Percentiles rank a stretch among this genome's conserved stretches.
These are phyloP conservation scores for Pleomassaria siparia DNA, from an alignment of 2,329 filamentous ascomycete genomes.

Conservation along the genomic window DNA sequence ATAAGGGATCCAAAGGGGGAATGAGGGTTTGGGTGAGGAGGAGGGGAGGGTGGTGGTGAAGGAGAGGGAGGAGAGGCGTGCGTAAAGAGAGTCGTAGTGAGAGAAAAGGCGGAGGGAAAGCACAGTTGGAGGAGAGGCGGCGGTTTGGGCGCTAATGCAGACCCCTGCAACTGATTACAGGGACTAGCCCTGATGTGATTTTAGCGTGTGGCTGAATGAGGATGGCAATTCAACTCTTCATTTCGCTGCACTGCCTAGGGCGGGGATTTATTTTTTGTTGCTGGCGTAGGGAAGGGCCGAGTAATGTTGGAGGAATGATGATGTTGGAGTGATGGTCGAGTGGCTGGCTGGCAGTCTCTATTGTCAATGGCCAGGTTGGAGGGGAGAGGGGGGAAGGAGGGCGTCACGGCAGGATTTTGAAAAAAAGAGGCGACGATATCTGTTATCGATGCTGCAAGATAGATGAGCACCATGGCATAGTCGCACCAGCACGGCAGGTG, in stretches of 20 bases:
- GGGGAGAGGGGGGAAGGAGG: constrained; percentile 1
- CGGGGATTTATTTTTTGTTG: too few relatives aligned
- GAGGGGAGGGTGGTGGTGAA: constrained; percentile 8
- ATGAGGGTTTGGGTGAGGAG: too few relatives aligned
- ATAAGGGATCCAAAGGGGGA: constrained; percentile 38
- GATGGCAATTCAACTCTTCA: neutral
- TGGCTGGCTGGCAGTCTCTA: too few relatives aligned
- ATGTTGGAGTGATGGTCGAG: too few relatives aligned
- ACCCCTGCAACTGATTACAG: neutral
- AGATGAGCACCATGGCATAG: neutral
- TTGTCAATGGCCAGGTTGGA: too few relatives aligned
- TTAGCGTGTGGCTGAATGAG: neutral
- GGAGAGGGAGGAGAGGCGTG: constrained; percentile 8
- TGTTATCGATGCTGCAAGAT: neutral
- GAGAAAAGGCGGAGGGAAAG: constrained; percentile 19
- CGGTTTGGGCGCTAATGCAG: neutral
- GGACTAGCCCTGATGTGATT: neutral
- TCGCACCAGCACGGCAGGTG: neutral
- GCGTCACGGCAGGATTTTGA: neutral
- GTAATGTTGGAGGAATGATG: too few relatives aligned
- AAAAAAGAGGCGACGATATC: too few relatives aligned
- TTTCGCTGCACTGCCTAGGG: neutral
- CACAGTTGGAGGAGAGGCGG: constrained; percentile 13
- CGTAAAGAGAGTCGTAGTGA: constrained; percentile 7
- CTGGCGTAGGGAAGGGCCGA: too few relatives aligned